phyloP scores from a whole-genome alignment of 768 basidiomycete species.

The Daedaleopsis sinensis region DNA sequence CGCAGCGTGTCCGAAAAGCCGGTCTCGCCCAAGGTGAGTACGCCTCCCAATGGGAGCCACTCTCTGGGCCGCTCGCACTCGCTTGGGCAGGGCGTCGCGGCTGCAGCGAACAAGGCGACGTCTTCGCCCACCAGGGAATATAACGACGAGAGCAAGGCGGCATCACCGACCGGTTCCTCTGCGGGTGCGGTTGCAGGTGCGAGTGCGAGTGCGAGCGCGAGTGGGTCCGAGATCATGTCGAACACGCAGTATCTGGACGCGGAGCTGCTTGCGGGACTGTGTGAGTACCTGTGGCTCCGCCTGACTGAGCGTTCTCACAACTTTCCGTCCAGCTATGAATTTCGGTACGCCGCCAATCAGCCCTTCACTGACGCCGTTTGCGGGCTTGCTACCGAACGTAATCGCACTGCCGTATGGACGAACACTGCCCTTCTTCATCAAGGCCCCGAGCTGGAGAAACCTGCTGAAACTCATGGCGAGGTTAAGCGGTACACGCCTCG shows the following conservation, averaged over 20 bases:
- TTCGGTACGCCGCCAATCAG: constrained; percentile 63
- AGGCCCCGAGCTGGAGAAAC: constrained; percentile 75
- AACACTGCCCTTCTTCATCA: constrained; percentile 69
- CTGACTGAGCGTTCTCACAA: constrained; percentile 2
- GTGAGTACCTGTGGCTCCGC: constrained; percentile 45
- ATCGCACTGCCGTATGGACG: constrained; percentile 75
- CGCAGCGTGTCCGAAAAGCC: constrained; percentile 19
- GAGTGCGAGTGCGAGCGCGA: background rate
- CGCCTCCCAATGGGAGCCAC: background rate
- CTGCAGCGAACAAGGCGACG: background rate
- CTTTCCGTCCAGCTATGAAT: constrained; percentile 57
- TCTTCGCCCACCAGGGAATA: background rate
- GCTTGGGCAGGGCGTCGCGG: background rate
- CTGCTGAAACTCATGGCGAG: constrained; percentile 76
- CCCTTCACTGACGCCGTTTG: constrained; percentile 47
- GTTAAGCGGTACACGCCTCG: constrained; percentile 67
- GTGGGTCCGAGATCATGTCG: constrained; percentile 1
- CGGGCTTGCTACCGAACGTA: constrained; percentile 64
- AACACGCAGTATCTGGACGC: constrained; percentile 27
- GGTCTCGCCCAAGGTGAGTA: constrained; percentile 2
- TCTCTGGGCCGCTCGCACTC: constrained; percentile 16
- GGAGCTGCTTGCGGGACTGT: constrained; percentile 39
- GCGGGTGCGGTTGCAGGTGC: too few species aligned
- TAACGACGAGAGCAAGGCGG: too few species aligned
- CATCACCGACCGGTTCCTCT: too few species aligned